These are phyloP conservation scores for Coriaria nepalensis DNA, from an alignment of 306 rosid species.

Conservation along the genomic window DNA sequence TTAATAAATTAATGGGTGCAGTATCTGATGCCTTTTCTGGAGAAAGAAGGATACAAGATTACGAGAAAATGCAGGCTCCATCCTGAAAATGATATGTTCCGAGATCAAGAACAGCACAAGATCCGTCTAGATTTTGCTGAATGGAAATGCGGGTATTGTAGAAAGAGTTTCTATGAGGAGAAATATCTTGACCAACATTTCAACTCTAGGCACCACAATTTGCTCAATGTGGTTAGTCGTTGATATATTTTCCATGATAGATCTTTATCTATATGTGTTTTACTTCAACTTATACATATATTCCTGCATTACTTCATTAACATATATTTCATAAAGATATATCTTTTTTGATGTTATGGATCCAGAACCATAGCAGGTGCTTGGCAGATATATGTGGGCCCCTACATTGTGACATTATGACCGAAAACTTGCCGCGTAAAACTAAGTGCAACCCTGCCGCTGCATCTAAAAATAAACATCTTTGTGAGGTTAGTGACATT, in stretches of 20 bases:
- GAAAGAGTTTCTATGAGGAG: too few species aligned
- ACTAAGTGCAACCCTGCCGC: slow-evolving; percentile 76
- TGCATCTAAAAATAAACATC: slow-evolving; percentile 49
- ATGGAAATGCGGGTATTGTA: too few species aligned
- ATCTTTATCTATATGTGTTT: not conserved
- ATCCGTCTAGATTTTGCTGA: too few species aligned
- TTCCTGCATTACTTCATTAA: too few species aligned
- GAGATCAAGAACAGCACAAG: too few species aligned
- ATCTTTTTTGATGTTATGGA: slow-evolving; percentile 2
- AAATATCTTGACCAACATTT: slow-evolving; percentile 64
- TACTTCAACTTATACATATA: not conserved
- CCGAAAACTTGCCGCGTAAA: slow-evolving; percentile 33
- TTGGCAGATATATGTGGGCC: slow-evolving; percentile 73
- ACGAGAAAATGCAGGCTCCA: too few species aligned
- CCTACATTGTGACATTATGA: slow-evolving; percentile 48
- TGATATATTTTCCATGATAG: not conserved
- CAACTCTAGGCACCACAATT: slow-evolving; percentile 57
- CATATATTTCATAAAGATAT: not conserved
- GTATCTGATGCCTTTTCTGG: too few species aligned
- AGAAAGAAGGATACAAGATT: too few species aligned
- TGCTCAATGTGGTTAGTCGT: slow-evolving; percentile 40
- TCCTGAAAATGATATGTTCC: too few species aligned
- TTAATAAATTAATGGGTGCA: too few species aligned
- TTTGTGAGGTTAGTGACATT: slow-evolving; percentile 57
- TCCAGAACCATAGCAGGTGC: slow-evolving; percentile 62